phyloP scores from a whole-genome alignment of 1,284 basidiomycete species.

The Phylloporus sp. region DNA sequence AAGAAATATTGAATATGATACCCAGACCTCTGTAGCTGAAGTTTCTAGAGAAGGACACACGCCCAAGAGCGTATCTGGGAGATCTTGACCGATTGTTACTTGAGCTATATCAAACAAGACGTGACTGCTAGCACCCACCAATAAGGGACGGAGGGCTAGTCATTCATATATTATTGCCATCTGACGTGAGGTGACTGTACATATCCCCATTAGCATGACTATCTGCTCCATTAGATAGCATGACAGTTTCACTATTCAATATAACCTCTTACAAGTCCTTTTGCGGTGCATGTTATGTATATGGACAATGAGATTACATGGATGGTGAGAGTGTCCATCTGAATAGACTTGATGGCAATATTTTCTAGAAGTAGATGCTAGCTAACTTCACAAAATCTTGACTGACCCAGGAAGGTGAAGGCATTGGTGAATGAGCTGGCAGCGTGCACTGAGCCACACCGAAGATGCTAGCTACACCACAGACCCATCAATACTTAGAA shows the following conservation, averaged over 20 bases:
- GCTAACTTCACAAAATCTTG: too few relatives aligned
- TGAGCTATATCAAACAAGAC: not conserved
- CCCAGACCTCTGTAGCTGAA: not conserved
- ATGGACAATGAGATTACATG: too few relatives aligned
- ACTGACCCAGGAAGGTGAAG: too few relatives aligned
- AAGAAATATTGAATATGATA: not conserved
- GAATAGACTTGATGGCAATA: too few relatives aligned
- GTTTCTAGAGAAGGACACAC: conserved; percentile 8
- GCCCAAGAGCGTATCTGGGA: conserved; percentile 17
- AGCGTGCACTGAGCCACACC: too few relatives aligned
- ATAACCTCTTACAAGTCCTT: not conserved
- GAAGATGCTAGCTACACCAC: too few relatives aligned
- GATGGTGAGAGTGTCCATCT: too few relatives aligned
- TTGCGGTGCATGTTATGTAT: not conserved
- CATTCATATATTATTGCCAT: conserved; percentile 15
- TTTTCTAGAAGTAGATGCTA: too few relatives aligned
- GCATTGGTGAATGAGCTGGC: too few relatives aligned
- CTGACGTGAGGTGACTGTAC: conserved; percentile 21
- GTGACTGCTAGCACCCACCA: conserved; percentile 22
- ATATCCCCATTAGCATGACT: conserved; percentile 29
- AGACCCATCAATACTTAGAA: too few relatives aligned
- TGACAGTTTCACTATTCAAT: not conserved
- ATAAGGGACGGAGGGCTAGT: conserved; percentile 18
- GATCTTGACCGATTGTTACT: conserved; percentile 14
- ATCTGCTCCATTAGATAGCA: not conserved